Conservation (phyloP, 202 grass and related monocot genomes). For the Bolboschoenoplectus hybrid region DNA sequence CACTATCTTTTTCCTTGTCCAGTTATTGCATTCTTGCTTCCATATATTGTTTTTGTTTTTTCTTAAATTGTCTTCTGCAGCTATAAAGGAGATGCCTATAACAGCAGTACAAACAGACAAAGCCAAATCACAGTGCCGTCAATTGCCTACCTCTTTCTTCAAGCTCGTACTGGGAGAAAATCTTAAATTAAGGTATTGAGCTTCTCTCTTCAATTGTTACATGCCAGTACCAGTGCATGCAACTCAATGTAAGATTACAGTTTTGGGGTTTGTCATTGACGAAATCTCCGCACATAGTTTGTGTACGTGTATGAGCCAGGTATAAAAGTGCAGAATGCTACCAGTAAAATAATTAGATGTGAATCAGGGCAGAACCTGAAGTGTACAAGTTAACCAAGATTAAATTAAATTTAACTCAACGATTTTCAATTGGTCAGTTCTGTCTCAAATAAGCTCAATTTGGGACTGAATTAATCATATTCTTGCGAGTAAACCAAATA, state of each 20-base stretch:
- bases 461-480: background rate
- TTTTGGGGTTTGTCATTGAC: too few relatives aligned
- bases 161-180: constrained; percentile 78
- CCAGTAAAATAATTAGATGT: background rate
- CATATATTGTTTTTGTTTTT: background rate
- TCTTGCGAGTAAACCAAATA: background rate
- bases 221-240: background rate
- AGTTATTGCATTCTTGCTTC: background rate
- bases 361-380: background rate
- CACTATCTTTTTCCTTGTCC: too few relatives aligned
- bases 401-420: background rate
- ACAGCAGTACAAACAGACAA: constrained; percentile 74
- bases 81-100: constrained; percentile 79
- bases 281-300: too few relatives aligned
- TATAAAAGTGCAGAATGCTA: background rate
- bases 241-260: too few relatives aligned
- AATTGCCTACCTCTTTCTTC: constrained; percentile 88
- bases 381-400: background rate
- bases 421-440: background rate
- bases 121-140: constrained; percentile 80
- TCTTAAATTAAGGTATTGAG: constrained; percentile 80
- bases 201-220: background rate
- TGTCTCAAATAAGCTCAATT: background rate
- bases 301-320: too few relatives aligned
- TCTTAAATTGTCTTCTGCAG: constrained; percentile 44